Percentiles rank a stretch among this genome's conserved stretches.
phyloP scores from a whole-genome alignment of 139 green algal species.

The Micromonas pusilla region DNA sequence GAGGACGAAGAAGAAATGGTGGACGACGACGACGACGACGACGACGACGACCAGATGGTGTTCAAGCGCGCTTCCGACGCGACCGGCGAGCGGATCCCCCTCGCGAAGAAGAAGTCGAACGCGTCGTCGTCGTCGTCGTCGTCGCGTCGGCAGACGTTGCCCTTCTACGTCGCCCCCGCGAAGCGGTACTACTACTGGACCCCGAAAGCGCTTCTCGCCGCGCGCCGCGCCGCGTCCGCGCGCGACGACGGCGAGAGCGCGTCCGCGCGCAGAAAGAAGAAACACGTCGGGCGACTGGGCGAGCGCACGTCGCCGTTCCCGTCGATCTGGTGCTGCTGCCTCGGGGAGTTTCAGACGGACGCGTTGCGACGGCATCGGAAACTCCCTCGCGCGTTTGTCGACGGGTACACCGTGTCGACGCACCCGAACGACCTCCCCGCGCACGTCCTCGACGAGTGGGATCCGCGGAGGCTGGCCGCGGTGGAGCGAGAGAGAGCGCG shows the following conservation, averaged over 20 bases:
- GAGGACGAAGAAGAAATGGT: background rate
- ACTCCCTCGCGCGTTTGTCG: background rate
- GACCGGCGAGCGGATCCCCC: too few relatives aligned
- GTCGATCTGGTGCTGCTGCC: constrained; percentile 32
- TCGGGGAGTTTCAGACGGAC: background rate
- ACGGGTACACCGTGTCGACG: constrained; percentile 1
- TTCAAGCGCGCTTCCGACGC: too few relatives aligned
- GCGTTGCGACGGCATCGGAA: constrained; percentile 2
- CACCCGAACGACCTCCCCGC: constrained; percentile 12
- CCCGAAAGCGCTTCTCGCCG: constrained; percentile 20
- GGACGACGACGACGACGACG: constrained; percentile 2
- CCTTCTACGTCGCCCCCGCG: constrained; percentile 30
- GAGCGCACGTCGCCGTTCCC: constrained; percentile 35
- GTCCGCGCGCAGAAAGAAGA: background rate
- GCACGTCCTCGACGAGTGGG: constrained; percentile 16
- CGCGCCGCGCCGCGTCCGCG: too few relatives aligned
- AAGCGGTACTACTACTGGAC: constrained; percentile 36
- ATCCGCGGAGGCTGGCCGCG: background rate
- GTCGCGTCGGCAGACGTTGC: background rate
- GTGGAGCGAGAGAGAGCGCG: background rate
- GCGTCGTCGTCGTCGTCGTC: too few relatives aligned
- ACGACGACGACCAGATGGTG: background rate
- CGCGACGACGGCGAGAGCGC: background rate
- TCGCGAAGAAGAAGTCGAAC: too few relatives aligned
- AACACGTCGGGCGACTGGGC: constrained; percentile 5